Conservation (phyloP, 306 rosid genomes). For the Vicia faba region DNA sequence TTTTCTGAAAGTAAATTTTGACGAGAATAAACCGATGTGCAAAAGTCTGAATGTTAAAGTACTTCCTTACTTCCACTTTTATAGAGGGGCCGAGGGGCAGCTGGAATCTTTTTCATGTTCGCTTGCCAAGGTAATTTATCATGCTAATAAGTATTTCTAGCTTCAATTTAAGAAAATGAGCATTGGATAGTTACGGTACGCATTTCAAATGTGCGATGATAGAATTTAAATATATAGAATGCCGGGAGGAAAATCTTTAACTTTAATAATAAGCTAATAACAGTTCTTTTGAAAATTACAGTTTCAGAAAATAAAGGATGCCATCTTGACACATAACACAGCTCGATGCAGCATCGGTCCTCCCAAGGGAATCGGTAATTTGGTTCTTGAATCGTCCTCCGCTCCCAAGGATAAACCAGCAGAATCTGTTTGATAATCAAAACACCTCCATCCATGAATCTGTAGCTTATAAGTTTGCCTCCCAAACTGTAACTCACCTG, state of each 20-base stretch:
- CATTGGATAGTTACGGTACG: too few species aligned
- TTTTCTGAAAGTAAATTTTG: slow-evolving; percentile 91
- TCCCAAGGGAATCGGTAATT: slow-evolving; percentile 71
- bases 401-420: slow-evolving; percentile 57
- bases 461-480: slow-evolving; percentile 32
- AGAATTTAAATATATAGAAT: neutral
- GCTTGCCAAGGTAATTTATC: slow-evolving; percentile 83
- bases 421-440: slow-evolving; percentile 54
- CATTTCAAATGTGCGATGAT: slow-evolving; percentile 8
- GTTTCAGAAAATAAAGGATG: slow-evolving; percentile 98
- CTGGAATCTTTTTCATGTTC: slow-evolving; percentile 95
- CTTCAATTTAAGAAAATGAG: too few species aligned
- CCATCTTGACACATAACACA: slow-evolving; percentile 81
- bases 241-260: neutral
- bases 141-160: slow-evolving; percentile 9
- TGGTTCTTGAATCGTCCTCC: slow-evolving; percentile 52
- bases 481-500: neutral
- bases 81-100: slow-evolving; percentile 94
- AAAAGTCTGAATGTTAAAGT: slow-evolving; percentile 92
- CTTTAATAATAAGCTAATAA: slow-evolving; percentile 23
- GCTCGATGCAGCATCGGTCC: slow-evolving; percentile 99
- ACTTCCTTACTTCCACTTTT: slow-evolving; percentile 96
- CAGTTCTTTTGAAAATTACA: slow-evolving; percentile 46
- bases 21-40: slow-evolving; percentile 98
- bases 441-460: slow-evolving; percentile 17